These are phyloP conservation scores for Microdochium bolleyi DNA, from an alignment of 2,329 filamentous ascomycete species.

Conservation along the genomic window DNA sequence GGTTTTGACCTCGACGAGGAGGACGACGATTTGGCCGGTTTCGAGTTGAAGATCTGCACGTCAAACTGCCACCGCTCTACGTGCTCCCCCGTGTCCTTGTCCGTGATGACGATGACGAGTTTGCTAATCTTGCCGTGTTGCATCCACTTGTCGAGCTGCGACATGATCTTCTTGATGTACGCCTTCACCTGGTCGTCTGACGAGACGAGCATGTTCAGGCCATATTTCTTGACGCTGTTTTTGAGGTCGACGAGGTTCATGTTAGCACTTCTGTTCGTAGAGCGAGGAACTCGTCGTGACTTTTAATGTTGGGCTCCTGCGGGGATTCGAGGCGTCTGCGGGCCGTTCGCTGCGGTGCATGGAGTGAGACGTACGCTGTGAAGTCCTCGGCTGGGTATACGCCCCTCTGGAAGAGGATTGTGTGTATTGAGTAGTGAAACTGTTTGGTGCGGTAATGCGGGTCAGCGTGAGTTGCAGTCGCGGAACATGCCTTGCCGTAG, in stretches of 20 bases:
- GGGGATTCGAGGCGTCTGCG: too few species aligned
- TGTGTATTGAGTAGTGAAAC: slow-evolving; percentile 98
- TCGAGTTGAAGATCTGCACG: slow-evolving; percentile 37
- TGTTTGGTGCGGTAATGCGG: slow-evolving; percentile 18
- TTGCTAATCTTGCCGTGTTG: slow-evolving; percentile 93
- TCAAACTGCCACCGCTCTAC: slow-evolving; percentile 98
- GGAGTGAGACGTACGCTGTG: slow-evolving; percentile 59
- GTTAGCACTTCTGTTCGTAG: not conserved
- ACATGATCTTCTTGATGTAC: slow-evolving; percentile 99
- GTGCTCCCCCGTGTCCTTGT: slow-evolving; percentile 93
- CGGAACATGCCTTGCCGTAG: too few species aligned
- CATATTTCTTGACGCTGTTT: slow-evolving; percentile 86
- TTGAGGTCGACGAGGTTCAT: not conserved
- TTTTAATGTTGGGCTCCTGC: too few species aligned
- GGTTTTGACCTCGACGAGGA: slow-evolving; percentile 54
- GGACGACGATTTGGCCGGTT: slow-evolving; percentile 24
- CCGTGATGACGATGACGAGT: slow-evolving; percentile 91
- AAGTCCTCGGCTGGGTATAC: slow-evolving; percentile 95
- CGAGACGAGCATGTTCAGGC: slow-evolving; percentile 95
- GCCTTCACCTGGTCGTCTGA: slow-evolving; percentile 97
- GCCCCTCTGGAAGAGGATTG: slow-evolving; percentile 84
- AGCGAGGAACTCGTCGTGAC: too few species aligned
- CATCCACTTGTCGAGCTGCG: slow-evolving; percentile 97
- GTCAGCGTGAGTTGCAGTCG: not conserved
- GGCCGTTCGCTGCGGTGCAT: too few species aligned